Evolutionary conservation across 805 yeast genomes (phyloP).

Genomic region (Lachancea quebecensis): DNA sequence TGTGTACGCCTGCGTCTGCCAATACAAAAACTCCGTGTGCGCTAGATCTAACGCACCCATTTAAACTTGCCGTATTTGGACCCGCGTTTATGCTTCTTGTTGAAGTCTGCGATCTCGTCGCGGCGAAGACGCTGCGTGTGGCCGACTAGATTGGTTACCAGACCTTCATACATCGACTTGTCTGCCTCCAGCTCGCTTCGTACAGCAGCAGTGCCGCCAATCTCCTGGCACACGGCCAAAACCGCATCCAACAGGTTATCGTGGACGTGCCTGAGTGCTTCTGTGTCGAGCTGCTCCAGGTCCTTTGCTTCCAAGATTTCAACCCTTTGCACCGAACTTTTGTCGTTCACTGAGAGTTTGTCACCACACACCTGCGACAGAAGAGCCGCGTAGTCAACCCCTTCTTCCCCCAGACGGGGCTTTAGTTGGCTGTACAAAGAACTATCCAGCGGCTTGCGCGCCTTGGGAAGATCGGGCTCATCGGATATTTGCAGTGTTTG

Average conservation of each 20-base stretch:
- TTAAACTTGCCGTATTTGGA: slow-evolving; percentile 5
- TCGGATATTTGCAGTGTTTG: slow-evolving; percentile 25
- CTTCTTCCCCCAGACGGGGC: not conserved
- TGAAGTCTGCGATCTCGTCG: slow-evolving; percentile 34
- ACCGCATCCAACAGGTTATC: slow-evolving; percentile 25
- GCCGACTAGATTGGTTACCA: slow-evolving; percentile 84
- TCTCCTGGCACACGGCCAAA: slow-evolving; percentile 21
- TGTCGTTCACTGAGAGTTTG: not conserved
- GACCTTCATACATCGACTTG: slow-evolving; percentile 72
- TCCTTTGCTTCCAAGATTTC: slow-evolving; percentile 9
- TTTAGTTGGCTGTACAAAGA: not conserved
- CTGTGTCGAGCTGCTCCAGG: slow-evolving; percentile 6
- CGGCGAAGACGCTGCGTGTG: slow-evolving; percentile 77
- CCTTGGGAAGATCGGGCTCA: slow-evolving; percentile 2
- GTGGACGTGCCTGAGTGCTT: slow-evolving; percentile 18
- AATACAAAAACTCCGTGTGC: too few relatives aligned
- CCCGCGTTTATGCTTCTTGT: slow-evolving; percentile 28
- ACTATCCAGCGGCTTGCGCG: not conserved
- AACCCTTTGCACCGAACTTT: not conserved
- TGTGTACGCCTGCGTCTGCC: too few relatives aligned
- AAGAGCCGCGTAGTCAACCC: not conserved
- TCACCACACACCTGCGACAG: not conserved
- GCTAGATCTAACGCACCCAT: slow-evolving; percentile 2
- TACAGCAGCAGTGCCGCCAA: slow-evolving; percentile 34
- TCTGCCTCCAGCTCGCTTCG: slow-evolving; percentile 49